Conservation (phyloP, 805 yeast species). For the Jamesozyma piceae region DNA sequence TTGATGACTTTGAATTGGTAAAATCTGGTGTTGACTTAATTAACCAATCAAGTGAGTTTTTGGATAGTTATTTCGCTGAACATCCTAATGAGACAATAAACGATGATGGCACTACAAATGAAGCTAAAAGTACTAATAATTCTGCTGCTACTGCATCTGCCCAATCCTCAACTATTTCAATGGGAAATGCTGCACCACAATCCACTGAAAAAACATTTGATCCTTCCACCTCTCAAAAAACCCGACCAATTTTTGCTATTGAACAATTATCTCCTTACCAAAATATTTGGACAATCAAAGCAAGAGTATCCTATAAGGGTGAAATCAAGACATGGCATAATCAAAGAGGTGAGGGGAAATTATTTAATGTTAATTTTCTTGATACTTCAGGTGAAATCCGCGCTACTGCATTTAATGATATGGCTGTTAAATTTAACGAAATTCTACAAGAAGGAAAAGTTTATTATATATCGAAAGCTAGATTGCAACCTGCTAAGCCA, state of each 20-base stretch:
- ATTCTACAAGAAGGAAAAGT: conserved; percentile 80
- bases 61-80: conserved; percentile 49
- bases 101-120: conserved; percentile 23
- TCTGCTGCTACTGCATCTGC: conserved; percentile 6
- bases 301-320: conserved; percentile 79
- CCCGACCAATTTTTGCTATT: conserved; percentile 53
- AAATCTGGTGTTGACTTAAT: conserved; percentile 32
- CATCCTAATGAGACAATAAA: conserved; percentile 43
- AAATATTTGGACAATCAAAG: conserved; percentile 85
- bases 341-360: conserved; percentile 78
- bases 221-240: conserved; percentile 20
- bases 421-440: conserved; percentile 71
- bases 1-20: conserved; percentile 39
- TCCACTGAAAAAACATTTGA: background rate
- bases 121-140: conserved; percentile 9
- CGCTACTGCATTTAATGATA: conserved; percentile 88
- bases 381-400: conserved; percentile 95
- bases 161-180: conserved; percentile 7
- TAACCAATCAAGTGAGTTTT: conserved; percentile 32
- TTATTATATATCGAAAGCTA: conserved; percentile 72
- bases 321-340: conserved; percentile 85
- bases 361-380: conserved; percentile 76
- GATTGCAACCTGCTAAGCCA: conserved; percentile 75
- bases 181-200: background rate
- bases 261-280: conserved; percentile 89